phyloP scores from a whole-genome alignment of 2,329 filamentous ascomycete species.

The Aspergillus brunneoviolaceus region DNA sequence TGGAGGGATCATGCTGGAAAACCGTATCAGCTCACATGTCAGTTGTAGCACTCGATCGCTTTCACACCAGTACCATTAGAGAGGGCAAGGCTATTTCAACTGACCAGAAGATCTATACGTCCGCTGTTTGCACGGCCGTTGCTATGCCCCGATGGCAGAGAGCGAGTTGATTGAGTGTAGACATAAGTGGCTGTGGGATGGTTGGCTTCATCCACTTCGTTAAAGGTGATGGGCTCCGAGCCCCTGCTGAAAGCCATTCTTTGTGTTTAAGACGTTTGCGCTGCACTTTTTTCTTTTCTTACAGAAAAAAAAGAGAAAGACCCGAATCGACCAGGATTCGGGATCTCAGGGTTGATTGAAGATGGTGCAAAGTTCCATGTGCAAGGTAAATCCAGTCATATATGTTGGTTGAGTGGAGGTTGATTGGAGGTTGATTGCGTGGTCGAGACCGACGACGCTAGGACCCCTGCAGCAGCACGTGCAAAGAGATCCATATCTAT shows the following conservation, averaged over 20 bases:
- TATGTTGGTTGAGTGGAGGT: neutral
- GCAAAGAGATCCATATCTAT: neutral
- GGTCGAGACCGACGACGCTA: neutral
- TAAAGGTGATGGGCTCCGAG: constrained; percentile 27
- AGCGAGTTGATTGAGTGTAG: constrained; percentile 33
- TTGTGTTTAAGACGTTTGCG: no score
- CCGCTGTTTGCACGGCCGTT: constrained; percentile 21
- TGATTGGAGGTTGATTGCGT: neutral
- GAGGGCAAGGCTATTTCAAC: constrained; percentile 7
- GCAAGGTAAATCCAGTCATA: neutral
- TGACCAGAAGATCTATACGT: constrained; percentile 48
- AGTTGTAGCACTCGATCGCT: neutral
- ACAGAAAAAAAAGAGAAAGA: neutral
- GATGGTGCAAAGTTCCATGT: neutral
- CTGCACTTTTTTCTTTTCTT: no score
- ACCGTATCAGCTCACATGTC: neutral
- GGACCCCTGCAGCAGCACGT: neutral
- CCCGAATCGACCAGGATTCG: no score
- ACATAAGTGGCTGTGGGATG: constrained; percentile 52
- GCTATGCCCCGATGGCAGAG: neutral
- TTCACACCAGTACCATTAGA: neutral
- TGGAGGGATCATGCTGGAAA: constrained; percentile 18
- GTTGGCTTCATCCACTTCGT: constrained; percentile 51
- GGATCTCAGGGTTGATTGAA: neutral
- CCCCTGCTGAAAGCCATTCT: constrained; percentile 17